Conservation (phyloP, 805 yeast genomes). For the Zygosaccharomyces rouxii region DNA sequence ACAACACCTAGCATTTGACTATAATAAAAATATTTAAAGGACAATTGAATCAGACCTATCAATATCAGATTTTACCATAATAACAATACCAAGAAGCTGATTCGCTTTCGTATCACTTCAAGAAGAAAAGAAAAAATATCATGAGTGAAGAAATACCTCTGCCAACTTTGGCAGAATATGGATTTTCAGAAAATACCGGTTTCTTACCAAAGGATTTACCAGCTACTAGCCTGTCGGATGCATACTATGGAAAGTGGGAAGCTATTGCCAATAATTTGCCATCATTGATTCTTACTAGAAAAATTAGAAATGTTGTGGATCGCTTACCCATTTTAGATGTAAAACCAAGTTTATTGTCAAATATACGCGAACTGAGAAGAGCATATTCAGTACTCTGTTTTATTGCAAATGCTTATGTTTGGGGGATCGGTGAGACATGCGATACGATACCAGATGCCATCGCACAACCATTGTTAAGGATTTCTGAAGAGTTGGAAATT, state of each 20-base stretch:
- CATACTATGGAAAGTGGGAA: constrained; percentile 78
- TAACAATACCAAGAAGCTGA: too few species aligned
- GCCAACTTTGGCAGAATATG: constrained; percentile 59
- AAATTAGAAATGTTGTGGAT: constrained; percentile 62
- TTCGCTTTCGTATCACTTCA: neutral
- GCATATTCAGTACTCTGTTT: constrained; percentile 80
- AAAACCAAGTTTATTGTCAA: constrained; percentile 36
- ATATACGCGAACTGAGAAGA: constrained; percentile 58
- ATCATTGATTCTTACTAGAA: constrained; percentile 61
- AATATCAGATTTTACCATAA: neutral
- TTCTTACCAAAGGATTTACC: constrained; percentile 74
- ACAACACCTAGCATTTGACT: neutral
- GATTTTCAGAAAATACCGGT: constrained; percentile 66
- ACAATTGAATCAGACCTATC: neutral
- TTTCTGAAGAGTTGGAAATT: constrained; percentile 56
- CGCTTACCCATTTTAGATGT: constrained; percentile 54
- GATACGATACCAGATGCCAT: constrained; percentile 63
- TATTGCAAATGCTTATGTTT: constrained; percentile 81
- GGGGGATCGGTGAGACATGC: constrained; percentile 67
- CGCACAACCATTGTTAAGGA: constrained; percentile 63
- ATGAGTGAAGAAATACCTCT: constrained; percentile 29
- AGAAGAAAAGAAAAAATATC: neutral
- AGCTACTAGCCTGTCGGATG: constrained; percentile 50
- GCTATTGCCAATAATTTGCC: constrained; percentile 60
- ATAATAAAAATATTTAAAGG: neutral